Base-by-base conservation (phyloP, 306 rosid genomes). In the Acacia confusa region DNA sequence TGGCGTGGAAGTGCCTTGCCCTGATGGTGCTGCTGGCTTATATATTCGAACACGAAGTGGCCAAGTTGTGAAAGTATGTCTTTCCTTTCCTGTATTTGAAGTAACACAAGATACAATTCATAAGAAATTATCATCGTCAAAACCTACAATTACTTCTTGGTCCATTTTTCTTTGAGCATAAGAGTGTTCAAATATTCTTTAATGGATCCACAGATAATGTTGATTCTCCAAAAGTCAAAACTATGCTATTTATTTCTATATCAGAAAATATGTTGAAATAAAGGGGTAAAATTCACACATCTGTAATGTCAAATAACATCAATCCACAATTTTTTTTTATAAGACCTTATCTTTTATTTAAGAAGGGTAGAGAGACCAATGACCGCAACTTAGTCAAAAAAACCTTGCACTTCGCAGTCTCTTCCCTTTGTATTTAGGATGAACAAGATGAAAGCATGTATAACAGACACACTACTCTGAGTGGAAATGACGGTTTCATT, bases 1-100 rank as follows among this genome's bases (percentile, higher is more conserved):
- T 83, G 95, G 89, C 71, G 89, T 82, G 75, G 99, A 95, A 89
- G 78, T 95, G 71, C 88, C 94, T 67, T 93, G 95, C 85, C 97
- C 97, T 82, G 99, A 93, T 79, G 58, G 75, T 86, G 85, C 83
- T 78, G 94, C 99, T 66, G 99, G 99, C 82, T 97, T 95, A 69
- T 93, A 95, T 78, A 85, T 95, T 58, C 88, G 75, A 81, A 91
- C 97, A 71, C 83, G 99, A 86, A 88, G 85, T 74, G 92, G 86
- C 83, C 89, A 95, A 90, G 78, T 91, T 57, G 99, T 91, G 90
- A 93, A 90, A 89, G 99, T 95, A 88, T 47, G 52, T 36, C 78
- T 75, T 36, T 57, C 27, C 1, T 87, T 82, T 65, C 77, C 77
- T 75, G 8, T 75, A 80, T 47, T 65, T 69, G 50, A 83, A 55